These are phyloP conservation scores for Croton laevigatus DNA, from an alignment of 441 rosid species.

Conservation along the genomic window DNA sequence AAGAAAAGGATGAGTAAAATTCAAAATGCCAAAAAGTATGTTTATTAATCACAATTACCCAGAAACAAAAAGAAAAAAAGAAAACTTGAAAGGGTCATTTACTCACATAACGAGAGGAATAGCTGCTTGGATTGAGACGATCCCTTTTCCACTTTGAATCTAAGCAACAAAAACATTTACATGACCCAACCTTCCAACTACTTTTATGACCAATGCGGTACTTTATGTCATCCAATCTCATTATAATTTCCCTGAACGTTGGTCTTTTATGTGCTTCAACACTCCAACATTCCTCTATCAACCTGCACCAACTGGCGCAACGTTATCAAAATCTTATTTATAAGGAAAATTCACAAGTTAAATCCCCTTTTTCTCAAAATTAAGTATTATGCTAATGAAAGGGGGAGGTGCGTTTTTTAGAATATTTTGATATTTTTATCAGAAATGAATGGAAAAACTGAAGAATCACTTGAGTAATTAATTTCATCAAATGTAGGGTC, in stretches of 20 bases:
- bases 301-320: slow-evolving; percentile 29
- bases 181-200: slow-evolving; percentile 53
- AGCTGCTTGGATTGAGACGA: slow-evolving; percentile 49
- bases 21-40: too few relatives aligned
- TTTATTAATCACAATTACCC: too few relatives aligned
- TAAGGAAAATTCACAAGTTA: background rate
- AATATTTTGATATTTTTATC: too few relatives aligned
- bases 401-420: too few relatives aligned
- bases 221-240: slow-evolving; percentile 44
- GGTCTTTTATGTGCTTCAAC: slow-evolving; percentile 64
- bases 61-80: too few relatives aligned
- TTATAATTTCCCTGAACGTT: slow-evolving; percentile 55
- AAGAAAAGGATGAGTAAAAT: too few relatives aligned
- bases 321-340: background rate
- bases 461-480: background rate
- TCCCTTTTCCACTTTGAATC: slow-evolving; percentile 39
- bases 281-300: slow-evolving; percentile 71
- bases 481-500: background rate
- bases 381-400: too few relatives aligned
- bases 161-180: slow-evolving; percentile 45
- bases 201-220: slow-evolving; percentile 36
- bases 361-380: too few relatives aligned
- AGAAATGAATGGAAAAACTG: too few relatives aligned
- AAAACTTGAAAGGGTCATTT: background rate
- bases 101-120: slow-evolving; percentile 28